Evolutionary conservation across 305 asterid species (phyloP).

Genomic region (Rubia balearica): DNA sequence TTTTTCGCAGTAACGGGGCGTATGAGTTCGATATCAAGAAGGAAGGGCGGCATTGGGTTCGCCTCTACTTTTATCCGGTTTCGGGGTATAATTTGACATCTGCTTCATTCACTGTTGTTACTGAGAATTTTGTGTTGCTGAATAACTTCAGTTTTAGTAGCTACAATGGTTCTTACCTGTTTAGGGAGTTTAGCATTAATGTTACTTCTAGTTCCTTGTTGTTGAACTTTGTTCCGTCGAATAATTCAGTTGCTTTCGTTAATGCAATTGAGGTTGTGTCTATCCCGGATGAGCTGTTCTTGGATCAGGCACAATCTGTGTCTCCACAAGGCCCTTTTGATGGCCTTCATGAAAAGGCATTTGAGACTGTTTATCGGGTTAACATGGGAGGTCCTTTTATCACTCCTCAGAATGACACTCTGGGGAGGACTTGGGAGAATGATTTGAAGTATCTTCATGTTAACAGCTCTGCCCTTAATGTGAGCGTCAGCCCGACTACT

Average conservation of each 20-base stretch:
- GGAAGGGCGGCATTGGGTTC: slow-evolving; percentile 87
- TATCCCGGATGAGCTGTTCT: slow-evolving; percentile 58
- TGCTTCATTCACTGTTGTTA: slow-evolving; percentile 69
- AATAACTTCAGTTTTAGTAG: slow-evolving; percentile 67
- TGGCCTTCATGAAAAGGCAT: slow-evolving; percentile 61
- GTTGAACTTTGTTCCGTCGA: slow-evolving; percentile 64
- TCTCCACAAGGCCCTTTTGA: slow-evolving; percentile 43
- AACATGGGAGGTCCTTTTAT: slow-evolving; percentile 95
- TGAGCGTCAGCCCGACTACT: slow-evolving; percentile 51
- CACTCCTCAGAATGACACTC: slow-evolving; percentile 81
- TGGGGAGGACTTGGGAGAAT: slow-evolving; percentile 94
- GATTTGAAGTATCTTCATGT: slow-evolving; percentile 82
- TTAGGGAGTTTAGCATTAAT: slow-evolving; percentile 73
- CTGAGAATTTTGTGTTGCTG: slow-evolving; percentile 75
- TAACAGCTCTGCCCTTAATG: slow-evolving; percentile 71
- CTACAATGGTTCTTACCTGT: slow-evolving; percentile 58
- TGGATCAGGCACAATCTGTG: slow-evolving; percentile 52
- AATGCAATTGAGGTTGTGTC: slow-evolving; percentile 95
- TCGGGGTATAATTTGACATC: slow-evolving; percentile 61
- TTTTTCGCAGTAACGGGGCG: slow-evolving; percentile 54
- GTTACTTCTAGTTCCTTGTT: slow-evolving; percentile 61
- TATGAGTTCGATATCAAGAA: slow-evolving; percentile 48
- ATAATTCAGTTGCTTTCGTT: slow-evolving; percentile 69
- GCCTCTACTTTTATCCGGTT: slow-evolving; percentile 79
- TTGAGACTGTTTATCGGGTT: slow-evolving; percentile 79